phyloP scores from a whole-genome alignment of 2,329 filamentous ascomycete species.

The Colletotrichum destructivum region DNA sequence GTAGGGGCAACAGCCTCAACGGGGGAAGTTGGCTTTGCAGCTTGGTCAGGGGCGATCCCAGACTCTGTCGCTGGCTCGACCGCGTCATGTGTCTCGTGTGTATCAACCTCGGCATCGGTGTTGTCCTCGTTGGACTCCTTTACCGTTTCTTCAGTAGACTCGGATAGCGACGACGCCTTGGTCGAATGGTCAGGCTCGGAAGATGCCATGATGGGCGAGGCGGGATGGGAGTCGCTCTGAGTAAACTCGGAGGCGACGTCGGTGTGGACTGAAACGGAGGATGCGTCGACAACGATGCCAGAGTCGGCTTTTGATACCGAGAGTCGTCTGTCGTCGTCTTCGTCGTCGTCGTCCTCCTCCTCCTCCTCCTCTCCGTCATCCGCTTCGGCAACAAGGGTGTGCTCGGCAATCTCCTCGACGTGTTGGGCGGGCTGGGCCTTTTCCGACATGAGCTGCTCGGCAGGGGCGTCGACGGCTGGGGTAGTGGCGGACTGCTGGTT shows the following conservation, averaged over 20 bases:
- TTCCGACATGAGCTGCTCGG: conserved; percentile 40
- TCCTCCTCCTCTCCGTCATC: conserved; percentile 40
- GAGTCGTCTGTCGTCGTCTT: conserved; percentile 52
- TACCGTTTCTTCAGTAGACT: conserved; percentile 73
- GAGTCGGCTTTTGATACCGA: conserved; percentile 68
- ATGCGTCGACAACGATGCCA: conserved; percentile 65
- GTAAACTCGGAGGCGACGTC: conserved; percentile 65
- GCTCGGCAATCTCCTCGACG: conserved; percentile 44
- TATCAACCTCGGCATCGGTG: conserved; percentile 10
- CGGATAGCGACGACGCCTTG: conserved; percentile 75
- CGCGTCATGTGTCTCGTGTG: conserved; percentile 44
- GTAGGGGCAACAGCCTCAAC: background rate
- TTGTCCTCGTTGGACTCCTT: conserved; percentile 53
- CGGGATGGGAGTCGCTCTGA: conserved; percentile 70
- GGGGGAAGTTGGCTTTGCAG: background rate
- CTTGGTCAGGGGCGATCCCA: background rate
- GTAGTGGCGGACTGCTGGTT: conserved; percentile 49
- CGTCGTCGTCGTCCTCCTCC: conserved; percentile 49
- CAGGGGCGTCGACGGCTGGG: conserved; percentile 47
- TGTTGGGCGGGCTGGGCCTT: conserved; percentile 43
- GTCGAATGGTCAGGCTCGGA: conserved; percentile 74
- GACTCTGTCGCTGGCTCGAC: conserved; percentile 20
- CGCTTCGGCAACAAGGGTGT: conserved; percentile 45
- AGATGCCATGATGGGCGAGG: conserved; percentile 67
- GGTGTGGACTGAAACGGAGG: conserved; percentile 57